phyloP scores from a whole-genome alignment of 305 asterid species.

The Fraxinus platypoda region DNA sequence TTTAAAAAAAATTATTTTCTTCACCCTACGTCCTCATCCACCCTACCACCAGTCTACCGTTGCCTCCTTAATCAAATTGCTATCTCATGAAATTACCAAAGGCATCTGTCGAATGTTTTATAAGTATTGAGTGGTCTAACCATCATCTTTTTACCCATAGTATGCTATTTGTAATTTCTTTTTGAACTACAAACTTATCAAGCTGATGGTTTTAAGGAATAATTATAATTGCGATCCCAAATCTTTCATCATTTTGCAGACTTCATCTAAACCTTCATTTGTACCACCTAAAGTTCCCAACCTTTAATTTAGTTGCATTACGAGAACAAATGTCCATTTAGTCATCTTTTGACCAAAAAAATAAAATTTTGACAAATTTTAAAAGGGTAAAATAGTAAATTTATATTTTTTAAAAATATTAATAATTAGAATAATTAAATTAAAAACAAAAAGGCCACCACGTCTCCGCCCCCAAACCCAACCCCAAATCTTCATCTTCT shows the following conservation, averaged over 20 bases:
- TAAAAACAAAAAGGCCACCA: not conserved
- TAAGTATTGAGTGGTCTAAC: slow-evolving; percentile 67
- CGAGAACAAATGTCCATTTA: not conserved
- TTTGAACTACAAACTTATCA: not conserved
- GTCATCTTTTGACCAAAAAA: too few relatives aligned
- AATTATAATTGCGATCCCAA: not conserved
- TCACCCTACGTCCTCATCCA: too few relatives aligned
- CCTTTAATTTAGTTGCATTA: too few relatives aligned
- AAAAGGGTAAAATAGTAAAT: not conserved
- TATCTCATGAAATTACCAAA: too few relatives aligned
- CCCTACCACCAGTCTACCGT: too few relatives aligned
- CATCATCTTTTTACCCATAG: slow-evolving; percentile 79
- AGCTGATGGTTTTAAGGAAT: not conserved
- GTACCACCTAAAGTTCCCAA: not conserved
- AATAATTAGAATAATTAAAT: too few relatives aligned
- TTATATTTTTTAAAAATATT: too few relatives aligned
- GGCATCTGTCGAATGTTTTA: too few relatives aligned
- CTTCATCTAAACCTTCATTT: not conserved
- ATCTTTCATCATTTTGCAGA: not conserved
- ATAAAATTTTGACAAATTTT: not conserved
- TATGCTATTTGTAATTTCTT: slow-evolving; percentile 20
- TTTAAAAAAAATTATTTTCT: too few relatives aligned
- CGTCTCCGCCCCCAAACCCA: too few relatives aligned
- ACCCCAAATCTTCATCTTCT: too few relatives aligned
- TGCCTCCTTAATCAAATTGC: too few relatives aligned